phyloP scores from a whole-genome alignment of 228 moss, liverwort and hornwort genomes.

The Sphagnum fallax region DNA sequence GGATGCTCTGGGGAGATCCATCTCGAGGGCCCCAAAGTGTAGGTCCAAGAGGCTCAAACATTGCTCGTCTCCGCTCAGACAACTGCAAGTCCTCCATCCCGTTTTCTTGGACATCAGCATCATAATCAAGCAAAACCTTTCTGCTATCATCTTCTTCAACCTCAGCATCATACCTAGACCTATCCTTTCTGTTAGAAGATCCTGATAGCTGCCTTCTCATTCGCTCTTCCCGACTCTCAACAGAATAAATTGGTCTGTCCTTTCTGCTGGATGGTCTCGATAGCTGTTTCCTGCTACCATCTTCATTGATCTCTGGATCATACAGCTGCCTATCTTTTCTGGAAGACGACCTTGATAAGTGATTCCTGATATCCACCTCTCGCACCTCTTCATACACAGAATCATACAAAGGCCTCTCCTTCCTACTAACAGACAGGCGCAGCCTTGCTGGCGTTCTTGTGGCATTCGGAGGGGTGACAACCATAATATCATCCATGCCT shows the following conservation, averaged over 20 bases:
- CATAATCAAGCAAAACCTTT: constrained; percentile 40
- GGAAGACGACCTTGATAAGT: constrained; percentile 41
- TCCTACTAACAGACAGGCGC: constrained; percentile 69
- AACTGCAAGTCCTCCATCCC: constrained; percentile 69
- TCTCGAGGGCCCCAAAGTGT: constrained; percentile 78
- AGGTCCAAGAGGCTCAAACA: constrained; percentile 93
- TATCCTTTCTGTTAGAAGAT: constrained; percentile 40
- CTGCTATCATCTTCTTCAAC: constrained; percentile 42
- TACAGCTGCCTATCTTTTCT: constrained; percentile 63
- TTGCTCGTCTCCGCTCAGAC: constrained; percentile 81
- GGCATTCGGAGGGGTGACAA: constrained; percentile 53
- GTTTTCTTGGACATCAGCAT: constrained; percentile 51
- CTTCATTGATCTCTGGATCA: constrained; percentile 46
- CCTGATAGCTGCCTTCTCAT: constrained; percentile 45
- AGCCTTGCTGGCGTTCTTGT: constrained; percentile 69
- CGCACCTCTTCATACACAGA: constrained; percentile 21
- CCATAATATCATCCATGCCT: constrained; percentile 53
- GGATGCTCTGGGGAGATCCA: constrained; percentile 61
- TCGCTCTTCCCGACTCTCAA: constrained; percentile 34
- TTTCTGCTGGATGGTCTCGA: constrained; percentile 36
- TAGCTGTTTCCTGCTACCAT: constrained; percentile 37
- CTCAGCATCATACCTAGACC: constrained; percentile 12
- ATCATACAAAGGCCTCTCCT: constrained; percentile 49
- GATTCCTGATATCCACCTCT: constrained; percentile 46
- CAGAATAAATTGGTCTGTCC: constrained; percentile 45